Base-by-base conservation (phyloP, 441 rosid species). In the Erysimum cheiri region DNA sequence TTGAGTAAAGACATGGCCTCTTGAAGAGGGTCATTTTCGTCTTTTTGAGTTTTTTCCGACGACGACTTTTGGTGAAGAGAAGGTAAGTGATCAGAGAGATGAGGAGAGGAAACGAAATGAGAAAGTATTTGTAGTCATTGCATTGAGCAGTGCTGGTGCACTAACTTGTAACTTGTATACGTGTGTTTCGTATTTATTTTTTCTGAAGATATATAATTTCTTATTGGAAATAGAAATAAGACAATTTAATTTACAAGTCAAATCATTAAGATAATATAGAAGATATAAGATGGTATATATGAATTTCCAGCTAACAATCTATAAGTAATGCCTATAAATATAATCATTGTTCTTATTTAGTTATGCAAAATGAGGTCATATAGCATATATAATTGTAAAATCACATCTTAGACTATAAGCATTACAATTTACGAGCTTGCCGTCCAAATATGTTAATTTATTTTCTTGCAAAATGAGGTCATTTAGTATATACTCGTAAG, bases 1-100 rank as follows among this genome's bases (percentile, higher is more conserved):
- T 88, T 31, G 92, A 61, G 85, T 93, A 93, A 0, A 40, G 79
- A 36, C 58, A 60, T 0, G 78, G 72, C 46, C 64, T 82, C 53
- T 47, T 80, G 64, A 72, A 31, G 3, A 77, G 5, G 33, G 64
- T 48, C 88, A 80, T 85, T 39, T 37, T 60, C 60, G 63, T 53
- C 69, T 65, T 41, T 64, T 13, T 8, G 1, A 2, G 15, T n/a
- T 2, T 17, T 24, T 31, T 1, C 48, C 24, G 49, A 5, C 56
- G 54, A 44, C 12, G 50, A 28, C 8, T 46, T 58, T 13, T 54
- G 19, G 12, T 22, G 33, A 40, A 43, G 44, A 54, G 43, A 67
- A 43, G 62, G 60, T 32, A 2, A 4, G 49, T 35, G 39, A 22
- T 44, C 47, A 5, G 56, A 70, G 50, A 63, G 60, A 49, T 48